Percentiles rank a stretch among this genome's conserved stretches.
These are phyloP conservation scores for Lactifluus rugatus DNA, from an alignment of 768 basidiomycete genomes.

Conservation along the genomic window DNA sequence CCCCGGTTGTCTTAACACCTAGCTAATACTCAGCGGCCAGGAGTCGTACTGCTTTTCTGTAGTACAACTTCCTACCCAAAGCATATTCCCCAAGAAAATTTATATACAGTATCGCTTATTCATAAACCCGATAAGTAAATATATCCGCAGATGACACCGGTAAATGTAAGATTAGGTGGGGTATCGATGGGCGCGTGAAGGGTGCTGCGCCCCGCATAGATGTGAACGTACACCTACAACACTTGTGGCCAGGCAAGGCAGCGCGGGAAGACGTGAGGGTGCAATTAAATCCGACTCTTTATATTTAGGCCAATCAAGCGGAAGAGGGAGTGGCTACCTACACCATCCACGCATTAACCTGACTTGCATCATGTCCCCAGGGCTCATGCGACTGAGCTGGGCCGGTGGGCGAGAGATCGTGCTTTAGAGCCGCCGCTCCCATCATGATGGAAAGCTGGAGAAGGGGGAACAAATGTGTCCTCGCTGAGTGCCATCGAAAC, in stretches of 20 bases:
- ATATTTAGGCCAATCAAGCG: neutral
- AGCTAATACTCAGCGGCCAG: too few relatives aligned
- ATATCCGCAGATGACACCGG: neutral
- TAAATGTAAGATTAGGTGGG: neutral
- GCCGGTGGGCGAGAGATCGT: slow-evolving; percentile 13
- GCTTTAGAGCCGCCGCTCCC: neutral
- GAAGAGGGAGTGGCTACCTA: neutral
- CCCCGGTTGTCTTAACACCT: too few relatives aligned
- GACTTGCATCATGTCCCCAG: neutral
- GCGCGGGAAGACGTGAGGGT: neutral
- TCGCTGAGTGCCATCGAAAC: slow-evolving; percentile 47
- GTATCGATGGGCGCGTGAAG: neutral
- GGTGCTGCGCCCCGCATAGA: neutral
- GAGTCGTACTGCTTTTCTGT: neutral
- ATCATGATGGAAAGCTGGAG: slow-evolving; percentile 24
- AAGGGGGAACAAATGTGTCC: slow-evolving; percentile 30
- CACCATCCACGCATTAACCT: neutral
- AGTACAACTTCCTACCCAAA: neutral
- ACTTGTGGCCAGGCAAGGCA: neutral
- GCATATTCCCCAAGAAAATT: slow-evolving; percentile 17
- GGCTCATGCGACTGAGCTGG: slow-evolving; percentile 27
- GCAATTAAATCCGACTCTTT: neutral
- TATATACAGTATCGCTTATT: neutral
- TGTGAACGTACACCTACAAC: neutral
- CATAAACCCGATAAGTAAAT: neutral